Base-by-base conservation (phyloP, 2,329 filamentous ascomycete genomes). In the Mollisiaceae sp. region DNA sequence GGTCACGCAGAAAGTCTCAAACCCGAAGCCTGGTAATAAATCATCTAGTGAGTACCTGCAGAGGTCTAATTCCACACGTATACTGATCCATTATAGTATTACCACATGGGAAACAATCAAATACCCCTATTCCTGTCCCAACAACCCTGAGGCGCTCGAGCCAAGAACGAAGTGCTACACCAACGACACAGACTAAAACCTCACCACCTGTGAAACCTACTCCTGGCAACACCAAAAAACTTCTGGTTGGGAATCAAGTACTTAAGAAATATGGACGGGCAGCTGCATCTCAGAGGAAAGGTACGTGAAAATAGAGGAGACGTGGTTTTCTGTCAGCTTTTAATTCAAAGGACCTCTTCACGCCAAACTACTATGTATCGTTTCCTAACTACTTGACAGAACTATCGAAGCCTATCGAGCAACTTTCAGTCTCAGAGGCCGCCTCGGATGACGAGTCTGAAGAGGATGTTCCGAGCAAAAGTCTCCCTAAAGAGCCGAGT, bases 391-490 rank as follows among this genome's bases (percentile, higher is more conserved):
- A 1, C 6, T 38, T 41, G 1, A 41, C 32, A 62, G 64, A 56
- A 6, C 56, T 54, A 20, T 57, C 52, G 8, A 63, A 32, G 38
- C 32, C 56, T 6, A 39, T 39, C 1, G 27, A 59, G 39, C 59
- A 27, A 27, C 50, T 24, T 27, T 6, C 36, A 41, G 54, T 36
- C 5, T 43, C 20, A 4, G 52, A 64, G 55, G 38, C 38, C 38
- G 39, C 38, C 38, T 59, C 36, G 22, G 43, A 55, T 14, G 45
- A 8, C 35, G 63, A 64, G 41, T 32, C 12, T 59, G 62, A 41
- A 60, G 55, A n/a, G 59, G 64, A 35, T 63, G 60, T 60, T 68
- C 59, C 35, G 56, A 68, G 15, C 62, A 70, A 45, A 65, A 67
- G 15, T 61, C 63, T n/a, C 52, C 43, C 14, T 32, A 54, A 32